Evolutionary conservation across 768 basidiomycete genomes (phyloP), one percentile per base, ranked within the genome.

Genomic region (Pleurotus citrinopileatus): DNA sequence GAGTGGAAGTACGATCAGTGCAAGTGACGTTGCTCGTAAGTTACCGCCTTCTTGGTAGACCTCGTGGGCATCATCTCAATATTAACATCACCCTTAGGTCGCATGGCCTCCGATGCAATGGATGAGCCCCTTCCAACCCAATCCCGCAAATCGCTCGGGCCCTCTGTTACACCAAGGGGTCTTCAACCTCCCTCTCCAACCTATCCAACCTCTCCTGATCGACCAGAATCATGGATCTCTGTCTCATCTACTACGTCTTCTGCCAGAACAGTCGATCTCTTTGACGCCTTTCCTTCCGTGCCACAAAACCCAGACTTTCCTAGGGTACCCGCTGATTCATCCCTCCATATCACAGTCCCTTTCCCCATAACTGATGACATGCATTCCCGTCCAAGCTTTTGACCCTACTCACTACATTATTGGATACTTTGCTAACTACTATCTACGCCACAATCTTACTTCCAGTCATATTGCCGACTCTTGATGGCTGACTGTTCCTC

Each of bases 281-380:
- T 84, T 58, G 87, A 89, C 55, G 79, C 85, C 5, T 89, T 90
- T 67, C 89, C 89, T 20, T 79, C 79, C 28, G 87, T 89, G 4
- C 87, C 88, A 1, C 71, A 76, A 43, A 73, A 71, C 15, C 34
- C 34, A 22, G 32, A 25, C 12, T 51, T 36, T 34, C 48, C 34
- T 25, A 20, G 17, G 23, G n/a, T 25, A 25, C 22, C 22, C 17
- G 22, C 23, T 37, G 34, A 37, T 12, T 17, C 48, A n/a, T 40
- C 38, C 12, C n/a, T n/a, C n/a, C 10, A 40, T 40, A n/a, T 19
- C 15, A 40, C 12, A 7, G 38, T 40, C 13, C 20, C 32, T 36
- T 37, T 51, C 48, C 48, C 48, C 15, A 26, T 10, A 2, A 9
- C 43, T 10, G 8, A 51, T 37, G 22, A 12, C 28, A 17, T 27